Evolutionary conservation across 2,329 filamentous ascomycete species (phyloP).

Genomic region (Hymenotorrendiella dingleyae): DNA sequence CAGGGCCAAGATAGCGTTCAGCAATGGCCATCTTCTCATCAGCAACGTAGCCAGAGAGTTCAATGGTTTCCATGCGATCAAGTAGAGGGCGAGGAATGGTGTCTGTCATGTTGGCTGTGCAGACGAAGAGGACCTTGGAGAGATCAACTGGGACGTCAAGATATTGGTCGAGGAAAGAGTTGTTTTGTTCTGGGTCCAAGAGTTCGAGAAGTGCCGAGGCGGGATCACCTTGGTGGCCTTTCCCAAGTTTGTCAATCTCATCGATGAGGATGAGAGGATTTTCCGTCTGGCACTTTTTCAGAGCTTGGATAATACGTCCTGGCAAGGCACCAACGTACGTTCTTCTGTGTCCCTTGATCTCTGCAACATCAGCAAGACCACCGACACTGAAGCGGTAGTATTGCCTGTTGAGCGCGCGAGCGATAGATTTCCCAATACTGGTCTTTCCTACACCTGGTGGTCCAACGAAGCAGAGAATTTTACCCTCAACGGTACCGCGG

Average conservation of each 20-base stretch:
- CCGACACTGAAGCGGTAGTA: slow-evolving; percentile 99
- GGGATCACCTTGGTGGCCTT: slow-evolving; percentile 93
- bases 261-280: slow-evolving; percentile 96
- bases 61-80: slow-evolving; percentile 96
- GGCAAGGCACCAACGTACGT: slow-evolving; percentile 96
- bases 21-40: slow-evolving; percentile 99
- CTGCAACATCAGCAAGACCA: slow-evolving; percentile 92
- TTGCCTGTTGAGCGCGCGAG: slow-evolving; percentile 85
- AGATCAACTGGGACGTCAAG: slow-evolving; percentile 97
- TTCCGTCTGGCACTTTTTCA: slow-evolving; percentile 99
- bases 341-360: slow-evolving; percentile 95
- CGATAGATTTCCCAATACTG: slow-evolving; percentile 97
- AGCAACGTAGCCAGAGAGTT: slow-evolving; percentile 90
- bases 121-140: slow-evolving; percentile 96
- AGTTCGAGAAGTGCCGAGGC: slow-evolving; percentile 90
- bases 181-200: slow-evolving; percentile 95
- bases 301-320: slow-evolving; percentile 91
- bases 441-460: slow-evolving; percentile 98
- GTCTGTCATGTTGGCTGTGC: slow-evolving; percentile 98
- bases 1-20: slow-evolving; percentile 83
- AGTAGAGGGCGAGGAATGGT: slow-evolving; percentile 91
- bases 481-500: slow-evolving; percentile 92
- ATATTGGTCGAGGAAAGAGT: slow-evolving; percentile 95
- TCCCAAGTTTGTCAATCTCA: slow-evolving; percentile 96
- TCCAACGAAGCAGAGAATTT: slow-evolving; percentile 96